A percentile compares a stretch with the other conserved stretches of the same genome.
Conservation (phyloP, 1,284 basidiomycete genomes). For the Coniferiporia sulphurascens region DNA sequence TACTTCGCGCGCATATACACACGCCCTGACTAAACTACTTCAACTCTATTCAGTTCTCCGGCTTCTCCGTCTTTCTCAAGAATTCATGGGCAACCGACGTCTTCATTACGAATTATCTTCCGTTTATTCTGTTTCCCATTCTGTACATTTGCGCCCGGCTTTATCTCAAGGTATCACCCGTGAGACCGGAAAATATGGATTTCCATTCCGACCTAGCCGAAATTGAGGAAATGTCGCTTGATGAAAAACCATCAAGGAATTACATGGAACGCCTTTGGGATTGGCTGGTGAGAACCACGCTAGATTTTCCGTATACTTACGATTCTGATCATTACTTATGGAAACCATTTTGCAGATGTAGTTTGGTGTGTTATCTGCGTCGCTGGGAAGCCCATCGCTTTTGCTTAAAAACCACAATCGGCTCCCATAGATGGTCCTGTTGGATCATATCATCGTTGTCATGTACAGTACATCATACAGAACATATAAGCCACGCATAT, state of each 20-base stretch:
- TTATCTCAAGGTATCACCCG: constrained; percentile 43
- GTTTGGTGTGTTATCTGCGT: too few relatives aligned
- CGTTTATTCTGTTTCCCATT: constrained; percentile 71
- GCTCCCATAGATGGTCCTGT: too few relatives aligned
- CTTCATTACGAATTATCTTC: constrained; percentile 79
- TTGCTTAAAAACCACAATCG: too few relatives aligned
- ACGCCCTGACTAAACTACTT: not conserved
- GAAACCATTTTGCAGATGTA: too few relatives aligned
- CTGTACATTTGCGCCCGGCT: constrained; percentile 60
- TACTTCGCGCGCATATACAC: not conserved
- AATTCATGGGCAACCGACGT: constrained; percentile 52
- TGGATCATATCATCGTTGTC: too few relatives aligned
- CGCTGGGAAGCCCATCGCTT: too few relatives aligned
- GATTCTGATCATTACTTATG: too few relatives aligned
- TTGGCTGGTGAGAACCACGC: not conserved
- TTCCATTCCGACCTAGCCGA: constrained; percentile 67
- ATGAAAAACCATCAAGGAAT: constrained; percentile 36
- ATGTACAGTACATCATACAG: too few relatives aligned
- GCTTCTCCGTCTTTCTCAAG: constrained; percentile 72
- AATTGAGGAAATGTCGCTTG: constrained; percentile 65
- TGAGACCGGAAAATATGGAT: constrained; percentile 67
- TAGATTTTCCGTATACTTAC: too few relatives aligned
- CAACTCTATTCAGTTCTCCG: constrained; percentile 51
- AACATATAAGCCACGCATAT: too few relatives aligned
- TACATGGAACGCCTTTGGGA: not conserved